Conservation (phyloP, 352 stramenopile genomes). For the Pythium folliculosum region DNA sequence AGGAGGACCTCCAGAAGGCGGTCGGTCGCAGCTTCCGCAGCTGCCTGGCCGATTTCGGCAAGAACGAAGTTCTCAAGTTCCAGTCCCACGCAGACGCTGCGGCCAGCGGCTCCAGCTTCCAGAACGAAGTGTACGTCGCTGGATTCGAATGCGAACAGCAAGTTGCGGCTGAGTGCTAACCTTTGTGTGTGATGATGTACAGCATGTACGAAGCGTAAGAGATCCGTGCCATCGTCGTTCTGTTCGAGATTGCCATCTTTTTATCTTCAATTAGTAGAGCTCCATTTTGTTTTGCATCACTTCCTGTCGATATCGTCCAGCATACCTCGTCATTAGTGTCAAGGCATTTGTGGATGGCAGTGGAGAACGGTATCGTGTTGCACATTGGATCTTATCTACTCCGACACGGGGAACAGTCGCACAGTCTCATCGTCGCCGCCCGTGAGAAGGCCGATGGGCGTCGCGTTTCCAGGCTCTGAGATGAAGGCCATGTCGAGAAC, state of each 20-base stretch:
- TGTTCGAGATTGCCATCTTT: conserved; percentile 29
- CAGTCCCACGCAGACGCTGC: conserved; percentile 87
- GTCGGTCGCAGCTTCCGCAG: conserved; percentile 83
- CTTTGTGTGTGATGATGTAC: conserved; percentile 10
- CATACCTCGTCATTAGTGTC: not conserved
- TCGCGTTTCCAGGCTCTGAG: conserved; percentile 38
- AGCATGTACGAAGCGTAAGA: conserved; percentile 87
- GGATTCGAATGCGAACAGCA: not conserved
- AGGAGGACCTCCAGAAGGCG: conserved; percentile 72
- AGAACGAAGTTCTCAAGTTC: conserved; percentile 90
- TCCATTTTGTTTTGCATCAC: conserved; percentile 23
- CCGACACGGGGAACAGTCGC: conserved; percentile 67
- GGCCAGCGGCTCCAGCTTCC: conserved; percentile 88
- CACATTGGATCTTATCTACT: conserved; percentile 32
- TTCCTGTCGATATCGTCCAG: not conserved
- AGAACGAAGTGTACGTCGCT: conserved; percentile 89
- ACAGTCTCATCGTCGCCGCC: conserved; percentile 82
- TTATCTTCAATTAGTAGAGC: conserved; percentile 36
- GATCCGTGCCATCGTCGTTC: conserved; percentile 24
- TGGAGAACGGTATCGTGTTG: conserved; percentile 18
- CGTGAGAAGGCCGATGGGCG: conserved; percentile 67
- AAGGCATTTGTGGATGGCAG: not conserved
- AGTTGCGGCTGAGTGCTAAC: not conserved
- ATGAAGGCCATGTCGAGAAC: conserved; percentile 90
- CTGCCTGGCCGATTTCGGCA: conserved; percentile 79